Base-by-base conservation (phyloP, 495 filamentous ascomycete species). In the Hypoxylon crocopeplum region DNA sequence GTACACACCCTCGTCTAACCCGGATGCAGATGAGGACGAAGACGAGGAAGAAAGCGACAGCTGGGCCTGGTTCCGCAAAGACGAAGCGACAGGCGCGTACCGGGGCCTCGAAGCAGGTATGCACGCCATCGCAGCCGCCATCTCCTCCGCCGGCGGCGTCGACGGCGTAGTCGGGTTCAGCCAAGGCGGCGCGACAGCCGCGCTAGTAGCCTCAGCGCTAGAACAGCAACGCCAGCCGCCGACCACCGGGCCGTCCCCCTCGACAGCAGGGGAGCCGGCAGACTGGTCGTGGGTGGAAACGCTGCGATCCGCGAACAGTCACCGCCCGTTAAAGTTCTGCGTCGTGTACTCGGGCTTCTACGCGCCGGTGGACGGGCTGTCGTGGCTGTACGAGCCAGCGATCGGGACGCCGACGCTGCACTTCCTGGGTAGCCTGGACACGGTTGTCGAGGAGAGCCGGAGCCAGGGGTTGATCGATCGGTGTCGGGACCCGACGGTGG, bases 1-100 rank as follows among this genome's bases (percentile, higher is more conserved):
- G 56, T 90, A 82, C 72, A 69, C 72, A 24, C 53, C 69, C 22
- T n/a, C n/a, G n/a, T n/a, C n/a, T n/a, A 3, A 50, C 2, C 53
- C 51, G 2, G 56, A 39, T 15, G 21, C 29, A 0, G 47, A 48
- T 3, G 42, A 47, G 22, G 38, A 13, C 13, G 52, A 36, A 15
- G 63, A 50, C 3, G 64, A 71, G 5, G 73, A 78, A 0, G 71
- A 79, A 13, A 67, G 77, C 19, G 91, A 94, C 55, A 77, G 81
- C 16, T 96, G 85, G 79, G 89, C 80, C n/a, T 98, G 93, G 94
- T 97, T 85, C 83, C 79, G 86, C 32, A 82, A 85, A n/a, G 86
- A 87, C 58, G 79, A 82, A 11, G 79, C 79, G 0, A 73, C 67
- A 0, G 80, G 84, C 5, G 62, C 66, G 5, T 97, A 95, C 70